Evolutionary conservation across 2,329 filamentous ascomycete genomes (phyloP).

Genomic region (Fonsecaea erecta): DNA sequence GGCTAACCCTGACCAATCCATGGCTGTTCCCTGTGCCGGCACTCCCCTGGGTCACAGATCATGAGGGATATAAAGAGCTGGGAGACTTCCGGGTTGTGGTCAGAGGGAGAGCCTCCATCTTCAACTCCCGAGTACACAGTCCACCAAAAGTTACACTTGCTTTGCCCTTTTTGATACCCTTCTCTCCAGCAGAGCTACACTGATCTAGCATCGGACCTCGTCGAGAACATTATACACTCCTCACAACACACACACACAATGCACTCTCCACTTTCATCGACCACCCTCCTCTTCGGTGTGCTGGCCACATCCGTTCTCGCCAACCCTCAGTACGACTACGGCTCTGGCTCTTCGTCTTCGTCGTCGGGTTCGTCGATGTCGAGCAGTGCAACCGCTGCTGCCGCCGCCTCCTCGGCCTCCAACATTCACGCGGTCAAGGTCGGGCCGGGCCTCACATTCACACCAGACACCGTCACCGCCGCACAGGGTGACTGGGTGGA

Average conservation of each 20-base stretch:
- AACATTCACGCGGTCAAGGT: constrained; percentile 32
- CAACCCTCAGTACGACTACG: constrained; percentile 29
- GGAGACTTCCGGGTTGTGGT: neutral
- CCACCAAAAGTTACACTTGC: neutral
- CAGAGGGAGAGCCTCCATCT: neutral
- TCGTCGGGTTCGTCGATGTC: too few relatives aligned
- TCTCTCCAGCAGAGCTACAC: neutral
- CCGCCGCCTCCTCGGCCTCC: constrained; percentile 13
- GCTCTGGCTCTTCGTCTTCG: constrained; percentile 9
- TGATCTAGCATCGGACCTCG: neutral
- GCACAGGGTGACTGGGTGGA: constrained; percentile 55
- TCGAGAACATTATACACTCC: neutral
- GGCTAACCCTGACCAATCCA: constrained; percentile 1
- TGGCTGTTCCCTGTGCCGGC: neutral
- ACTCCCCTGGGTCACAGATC: neutral
- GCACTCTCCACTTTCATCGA: constrained; percentile 28
- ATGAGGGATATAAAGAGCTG: constrained; percentile 14
- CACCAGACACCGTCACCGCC: constrained; percentile 52
- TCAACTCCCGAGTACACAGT: neutral
- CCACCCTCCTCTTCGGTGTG: constrained; percentile 26
- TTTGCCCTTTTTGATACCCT: neutral
- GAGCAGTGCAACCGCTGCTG: constrained; percentile 4
- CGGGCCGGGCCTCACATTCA: constrained; percentile 48
- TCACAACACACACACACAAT: constrained; percentile 18
- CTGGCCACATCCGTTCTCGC: constrained; percentile 32